Conservation (phyloP, 1,284 basidiomycete species). For the Ganoderma sp. region DNA sequence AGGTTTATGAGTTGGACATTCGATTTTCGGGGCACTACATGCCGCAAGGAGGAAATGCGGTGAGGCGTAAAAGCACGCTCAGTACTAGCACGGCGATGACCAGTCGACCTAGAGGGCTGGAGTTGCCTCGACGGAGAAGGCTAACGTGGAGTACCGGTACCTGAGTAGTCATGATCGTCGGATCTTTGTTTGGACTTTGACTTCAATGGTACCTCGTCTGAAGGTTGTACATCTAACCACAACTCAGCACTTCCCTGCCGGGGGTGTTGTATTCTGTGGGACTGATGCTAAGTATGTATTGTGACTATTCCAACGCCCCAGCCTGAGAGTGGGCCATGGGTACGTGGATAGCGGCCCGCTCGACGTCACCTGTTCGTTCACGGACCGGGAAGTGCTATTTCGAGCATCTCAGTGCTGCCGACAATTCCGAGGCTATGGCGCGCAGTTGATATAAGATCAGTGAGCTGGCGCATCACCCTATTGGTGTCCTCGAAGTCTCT, state of each 20-base stretch:
- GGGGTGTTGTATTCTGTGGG: no score
- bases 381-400: constrained; percentile 1
- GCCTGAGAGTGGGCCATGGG: neutral
- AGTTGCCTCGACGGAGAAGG: neutral
- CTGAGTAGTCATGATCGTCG: neutral
- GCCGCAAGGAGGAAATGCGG: neutral
- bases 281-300: no score
- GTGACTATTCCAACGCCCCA: no score
- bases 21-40: constrained; percentile 19
- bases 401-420: neutral
- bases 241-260: no score
- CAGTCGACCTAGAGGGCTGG: neutral
- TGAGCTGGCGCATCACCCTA: neutral
- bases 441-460: neutral
- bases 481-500: neutral
- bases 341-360: neutral
- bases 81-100: neutral
- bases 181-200: neutral
- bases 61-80: neutral
- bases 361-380: neutral
- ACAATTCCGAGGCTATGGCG: neutral
- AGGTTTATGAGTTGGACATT: constrained; percentile 30
- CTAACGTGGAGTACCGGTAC: neutral
- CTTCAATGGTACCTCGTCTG: neutral
- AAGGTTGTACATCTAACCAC: neutral